These are phyloP conservation scores for Cordyceps fumosorosea DNA, from an alignment of 2,329 filamentous ascomycete species.

Conservation along the genomic window DNA sequence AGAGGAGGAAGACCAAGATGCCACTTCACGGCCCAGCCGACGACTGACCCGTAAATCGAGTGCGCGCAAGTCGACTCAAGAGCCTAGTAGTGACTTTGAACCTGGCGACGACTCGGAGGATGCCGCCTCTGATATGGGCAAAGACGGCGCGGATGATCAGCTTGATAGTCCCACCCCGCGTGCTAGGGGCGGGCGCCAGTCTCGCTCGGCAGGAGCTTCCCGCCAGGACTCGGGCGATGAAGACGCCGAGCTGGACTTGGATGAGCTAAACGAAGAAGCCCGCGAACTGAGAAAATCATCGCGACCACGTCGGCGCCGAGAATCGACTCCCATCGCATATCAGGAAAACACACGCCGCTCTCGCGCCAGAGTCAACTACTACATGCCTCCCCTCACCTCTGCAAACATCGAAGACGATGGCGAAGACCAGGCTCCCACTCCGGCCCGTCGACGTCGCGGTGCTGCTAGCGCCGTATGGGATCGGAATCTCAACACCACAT, in stretches of 20 bases:
- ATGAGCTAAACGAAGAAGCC: conserved; percentile 61
- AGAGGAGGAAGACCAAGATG: conserved; percentile 23
- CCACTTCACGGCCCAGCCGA: conserved; percentile 30
- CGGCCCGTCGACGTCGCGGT: conserved; percentile 60
- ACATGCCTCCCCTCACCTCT: conserved; percentile 63
- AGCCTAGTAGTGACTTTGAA: conserved; percentile 56
- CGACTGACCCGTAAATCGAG: conserved; percentile 42
- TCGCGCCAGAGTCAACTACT: conserved; percentile 69
- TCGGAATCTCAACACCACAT: conserved; percentile 79
- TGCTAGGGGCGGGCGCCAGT: conserved; percentile 36
- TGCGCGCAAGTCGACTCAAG: conserved; percentile 39
- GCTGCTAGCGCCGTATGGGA: conserved; percentile 60
- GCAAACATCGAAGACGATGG: conserved; percentile 65
- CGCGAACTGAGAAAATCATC: conserved; percentile 54
- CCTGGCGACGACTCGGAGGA: conserved; percentile 54
- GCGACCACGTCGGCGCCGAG: conserved; percentile 43
- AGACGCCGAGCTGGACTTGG: conserved; percentile 52
- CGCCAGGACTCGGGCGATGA: conserved; percentile 50
- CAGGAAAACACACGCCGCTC: conserved; percentile 48
- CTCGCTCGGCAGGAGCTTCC: conserved; percentile 40
- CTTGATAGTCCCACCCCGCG: conserved; percentile 43
- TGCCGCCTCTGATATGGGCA: conserved; percentile 37
- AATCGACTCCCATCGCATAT: conserved; percentile 51
- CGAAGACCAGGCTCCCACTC: conserved; percentile 59
- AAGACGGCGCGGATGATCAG: conserved; percentile 37